These are phyloP conservation scores for Lipomyces mesembrius DNA, from an alignment of 805 yeast species.

Conservation along the genomic window DNA sequence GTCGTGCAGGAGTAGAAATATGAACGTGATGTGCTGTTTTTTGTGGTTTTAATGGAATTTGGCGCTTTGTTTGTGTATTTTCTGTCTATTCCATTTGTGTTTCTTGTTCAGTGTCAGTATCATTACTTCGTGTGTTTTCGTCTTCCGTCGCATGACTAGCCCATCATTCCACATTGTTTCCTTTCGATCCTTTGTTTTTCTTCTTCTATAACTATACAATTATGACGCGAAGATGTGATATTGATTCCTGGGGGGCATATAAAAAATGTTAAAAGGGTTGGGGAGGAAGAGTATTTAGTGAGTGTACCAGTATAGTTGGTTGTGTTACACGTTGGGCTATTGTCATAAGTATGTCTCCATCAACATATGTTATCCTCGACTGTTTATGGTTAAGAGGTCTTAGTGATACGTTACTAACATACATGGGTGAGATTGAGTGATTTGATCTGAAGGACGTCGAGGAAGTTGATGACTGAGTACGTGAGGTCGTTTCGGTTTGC, in stretches of 20 bases:
- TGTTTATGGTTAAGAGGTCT: conserved; percentile 1
- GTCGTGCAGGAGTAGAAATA: neutral
- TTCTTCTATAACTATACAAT: neutral
- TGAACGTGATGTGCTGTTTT: conserved; percentile 1
- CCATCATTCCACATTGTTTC: conserved; percentile 3
- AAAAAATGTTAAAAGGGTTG: neutral
- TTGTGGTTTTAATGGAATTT: conserved; percentile 3
- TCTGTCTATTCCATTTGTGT: neutral
- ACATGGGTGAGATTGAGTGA: neutral
- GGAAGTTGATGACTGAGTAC: conserved; percentile 2
- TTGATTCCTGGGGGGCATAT: conserved; percentile 4
- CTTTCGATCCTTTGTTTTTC: neutral
- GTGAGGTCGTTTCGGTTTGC: conserved; percentile 5
- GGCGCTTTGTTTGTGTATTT: conserved; percentile 1
- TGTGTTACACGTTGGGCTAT: conserved; percentile 4
- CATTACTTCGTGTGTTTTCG: conserved; percentile 1
- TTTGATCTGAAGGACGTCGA: neutral
- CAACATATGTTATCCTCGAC: conserved; percentile 2
- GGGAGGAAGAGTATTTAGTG: neutral
- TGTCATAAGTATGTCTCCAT: conserved; percentile 1
- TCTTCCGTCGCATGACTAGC: conserved; percentile 3
- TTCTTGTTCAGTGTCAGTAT: conserved; percentile 4
- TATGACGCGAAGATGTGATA: conserved; percentile 3
- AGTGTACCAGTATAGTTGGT: conserved; percentile 4
- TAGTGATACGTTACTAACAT: neutral